Evolutionary conservation across 768 basidiomycete species (phyloP).

Genomic region (Mycena indigotica): DNA sequence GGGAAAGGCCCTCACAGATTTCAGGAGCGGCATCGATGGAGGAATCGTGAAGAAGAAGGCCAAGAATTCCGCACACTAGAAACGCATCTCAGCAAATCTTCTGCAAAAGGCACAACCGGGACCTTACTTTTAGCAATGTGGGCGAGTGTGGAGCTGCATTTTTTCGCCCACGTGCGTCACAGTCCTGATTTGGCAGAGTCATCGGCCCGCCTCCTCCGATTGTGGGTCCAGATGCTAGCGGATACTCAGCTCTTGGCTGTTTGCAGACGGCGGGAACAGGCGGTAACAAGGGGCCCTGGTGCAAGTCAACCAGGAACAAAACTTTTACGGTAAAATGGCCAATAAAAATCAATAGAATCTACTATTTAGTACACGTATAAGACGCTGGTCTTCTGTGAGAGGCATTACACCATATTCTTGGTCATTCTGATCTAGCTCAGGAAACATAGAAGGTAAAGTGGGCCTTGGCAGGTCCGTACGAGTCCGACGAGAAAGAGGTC

Average conservation of each 20-base stretch:
- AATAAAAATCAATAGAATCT: conserved; percentile 16
- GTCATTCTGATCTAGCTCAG: conserved; percentile 33
- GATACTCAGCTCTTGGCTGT: too few relatives aligned
- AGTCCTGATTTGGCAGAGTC: not conserved
- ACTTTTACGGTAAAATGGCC: too few relatives aligned
- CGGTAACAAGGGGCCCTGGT: not conserved
- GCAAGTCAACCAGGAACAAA: not conserved
- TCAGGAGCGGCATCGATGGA: conserved; percentile 76
- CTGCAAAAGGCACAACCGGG: too few relatives aligned
- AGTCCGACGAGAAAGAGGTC: conserved; percentile 2
- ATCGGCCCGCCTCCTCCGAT: not conserved
- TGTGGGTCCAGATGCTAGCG: not conserved
- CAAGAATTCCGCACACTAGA: conserved; percentile 90
- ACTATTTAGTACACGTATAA: conserved; percentile 60
- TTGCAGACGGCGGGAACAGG: not conserved
- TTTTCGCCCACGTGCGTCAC: not conserved
- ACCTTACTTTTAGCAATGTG: conserved; percentile 7
- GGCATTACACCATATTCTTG: conserved; percentile 36
- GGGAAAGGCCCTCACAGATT: conserved; percentile 92
- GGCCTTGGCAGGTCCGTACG: conserved; percentile 22
- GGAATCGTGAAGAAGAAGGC: conserved; percentile 81
- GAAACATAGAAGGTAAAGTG: conserved; percentile 42
- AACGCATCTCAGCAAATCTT: too few relatives aligned
- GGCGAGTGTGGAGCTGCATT: not conserved
- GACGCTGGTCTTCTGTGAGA: conserved; percentile 59